A percentile compares a stretch with the other conserved stretches of the same genome.
phyloP scores from a whole-genome alignment of 257 asterid genomes.

The Solanum paucissectum region DNA sequence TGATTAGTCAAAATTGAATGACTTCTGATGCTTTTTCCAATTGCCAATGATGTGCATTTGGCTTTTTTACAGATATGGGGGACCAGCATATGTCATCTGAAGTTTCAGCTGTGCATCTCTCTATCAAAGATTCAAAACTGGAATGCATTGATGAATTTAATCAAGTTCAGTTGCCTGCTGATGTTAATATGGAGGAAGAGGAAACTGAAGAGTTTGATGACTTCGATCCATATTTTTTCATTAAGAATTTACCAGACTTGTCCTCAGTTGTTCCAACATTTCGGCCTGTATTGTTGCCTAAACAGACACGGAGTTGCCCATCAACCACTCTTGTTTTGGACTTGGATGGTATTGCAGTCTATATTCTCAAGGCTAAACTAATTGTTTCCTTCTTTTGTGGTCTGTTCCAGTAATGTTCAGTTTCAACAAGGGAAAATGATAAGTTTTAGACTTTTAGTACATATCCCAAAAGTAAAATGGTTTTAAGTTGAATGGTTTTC shows the following conservation, averaged over 20 bases:
- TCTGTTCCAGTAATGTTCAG: neutral
- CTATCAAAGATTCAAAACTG: conserved; percentile 59
- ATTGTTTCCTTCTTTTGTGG: neutral
- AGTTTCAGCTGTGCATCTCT: conserved; percentile 53
- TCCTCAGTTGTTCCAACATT: conserved; percentile 73
- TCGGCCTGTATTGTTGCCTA: conserved; percentile 76
- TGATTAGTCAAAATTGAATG: neutral
- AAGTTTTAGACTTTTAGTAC: neutral
- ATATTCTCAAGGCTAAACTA: neutral
- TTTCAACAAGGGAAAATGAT: neutral
- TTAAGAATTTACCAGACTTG: conserved; percentile 79
- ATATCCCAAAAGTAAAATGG: neutral
- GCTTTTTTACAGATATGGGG: conserved; percentile 33
- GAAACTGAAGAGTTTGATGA: conserved; percentile 79
- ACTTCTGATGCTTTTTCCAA: neutral
- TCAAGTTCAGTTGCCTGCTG: conserved; percentile 58
- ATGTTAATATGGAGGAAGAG: conserved; percentile 49
- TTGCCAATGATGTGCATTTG: conserved; percentile 5
- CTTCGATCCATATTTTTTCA: conserved; percentile 83
- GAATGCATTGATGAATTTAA: conserved; percentile 78
- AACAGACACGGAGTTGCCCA: conserved; percentile 95
- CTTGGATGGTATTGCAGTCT: conserved; percentile 65
- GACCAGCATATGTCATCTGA: conserved; percentile 47
- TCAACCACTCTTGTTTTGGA: conserved; percentile 85
- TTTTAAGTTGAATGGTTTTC: neutral